Evolutionary conservation across 208 protist genomes (phyloP), one percentile per base, ranked within the genome.

Genomic region (Trichomonas vaginalis): DNA sequence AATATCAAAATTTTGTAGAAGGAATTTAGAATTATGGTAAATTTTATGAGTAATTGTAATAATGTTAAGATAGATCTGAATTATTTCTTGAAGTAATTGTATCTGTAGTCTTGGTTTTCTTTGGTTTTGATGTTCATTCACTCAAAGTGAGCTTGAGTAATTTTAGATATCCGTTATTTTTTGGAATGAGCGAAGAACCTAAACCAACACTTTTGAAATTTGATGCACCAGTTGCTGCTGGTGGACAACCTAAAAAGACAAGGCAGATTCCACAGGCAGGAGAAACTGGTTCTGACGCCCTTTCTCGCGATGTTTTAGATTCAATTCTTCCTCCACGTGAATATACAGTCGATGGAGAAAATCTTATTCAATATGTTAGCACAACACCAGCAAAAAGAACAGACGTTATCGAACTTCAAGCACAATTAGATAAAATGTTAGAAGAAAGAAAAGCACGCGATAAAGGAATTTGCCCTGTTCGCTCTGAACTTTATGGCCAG

Each of bases 401-500:
- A 23, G 98, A 98, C 96, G 98, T 98, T 40, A 96, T 98, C 95
- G 97, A 97, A 92, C 86, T 98, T 21, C 98, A 99, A 96, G 98
- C 98, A 62, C 96, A 97, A 48, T 97, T 99, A 32, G 97, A 98
- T 88, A 49, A 97, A 95, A 96, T 97, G 32, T 97, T 99, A 32
- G 96, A 98, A 86, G 96, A 98, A 90, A 97, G 98, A 27, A 97
- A 99, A 80, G 99, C 99, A 14, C 97, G 98, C 27, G 98, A 99
- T n/a, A 98, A 96, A 21, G 99, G 99, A 17, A 97, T 99, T 87
- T 99, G 99, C 96, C 98, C 98, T 12, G 98, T 99, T 39, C 97
- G 99, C 23, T 98, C 98, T 90, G 98, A 99, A 96, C 97, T 99
- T 12, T 99, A 99, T 96, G 80, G 97, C 12, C 98, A 99, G 96